These are phyloP conservation scores for Fusarium anthophilum DNA, from an alignment of 2,329 filamentous ascomycete genomes.

Conservation along the genomic window DNA sequence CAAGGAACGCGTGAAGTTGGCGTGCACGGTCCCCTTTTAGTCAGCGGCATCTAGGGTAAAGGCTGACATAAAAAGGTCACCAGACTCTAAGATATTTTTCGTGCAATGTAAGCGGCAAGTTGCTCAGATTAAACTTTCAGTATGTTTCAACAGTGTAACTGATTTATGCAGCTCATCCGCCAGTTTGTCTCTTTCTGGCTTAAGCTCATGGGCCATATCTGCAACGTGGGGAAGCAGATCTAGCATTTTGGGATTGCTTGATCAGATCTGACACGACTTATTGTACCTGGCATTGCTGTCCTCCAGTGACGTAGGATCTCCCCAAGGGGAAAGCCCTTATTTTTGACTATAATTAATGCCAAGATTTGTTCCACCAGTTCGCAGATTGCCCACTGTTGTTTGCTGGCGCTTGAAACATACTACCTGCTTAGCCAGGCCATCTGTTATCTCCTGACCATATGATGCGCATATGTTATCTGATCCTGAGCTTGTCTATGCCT, in stretches of 20 bases:
- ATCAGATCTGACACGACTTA: slow-evolving; percentile 22
- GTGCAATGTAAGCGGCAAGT: no score
- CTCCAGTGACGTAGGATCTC: background rate
- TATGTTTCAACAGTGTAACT: background rate
- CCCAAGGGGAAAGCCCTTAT: background rate
- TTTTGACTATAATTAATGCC: background rate
- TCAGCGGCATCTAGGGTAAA: background rate
- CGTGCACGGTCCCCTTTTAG: slow-evolving; percentile 43
- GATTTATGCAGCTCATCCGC: slow-evolving; percentile 6
- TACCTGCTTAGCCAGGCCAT: background rate
- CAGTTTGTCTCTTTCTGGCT: slow-evolving; percentile 15
- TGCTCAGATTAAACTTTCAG: background rate
- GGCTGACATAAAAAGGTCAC: background rate
- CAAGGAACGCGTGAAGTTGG: slow-evolving; percentile 54
- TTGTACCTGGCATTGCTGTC: background rate
- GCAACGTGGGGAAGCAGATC: slow-evolving; percentile 25
- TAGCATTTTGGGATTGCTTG: slow-evolving; percentile 18
- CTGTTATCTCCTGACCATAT: background rate
- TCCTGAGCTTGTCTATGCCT: background rate
- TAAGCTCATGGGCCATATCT: slow-evolving; percentile 13
- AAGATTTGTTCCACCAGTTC: background rate
- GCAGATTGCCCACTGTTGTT: background rate
- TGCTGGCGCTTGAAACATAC: background rate
- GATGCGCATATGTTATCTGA: background rate
- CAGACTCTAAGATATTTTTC: background rate